Percentiles rank a stretch among this genome's conserved stretches.
These are phyloP conservation scores for Grigorovia yakushimaensis DNA, from an alignment of 805 yeast species.

Conservation along the genomic window DNA sequence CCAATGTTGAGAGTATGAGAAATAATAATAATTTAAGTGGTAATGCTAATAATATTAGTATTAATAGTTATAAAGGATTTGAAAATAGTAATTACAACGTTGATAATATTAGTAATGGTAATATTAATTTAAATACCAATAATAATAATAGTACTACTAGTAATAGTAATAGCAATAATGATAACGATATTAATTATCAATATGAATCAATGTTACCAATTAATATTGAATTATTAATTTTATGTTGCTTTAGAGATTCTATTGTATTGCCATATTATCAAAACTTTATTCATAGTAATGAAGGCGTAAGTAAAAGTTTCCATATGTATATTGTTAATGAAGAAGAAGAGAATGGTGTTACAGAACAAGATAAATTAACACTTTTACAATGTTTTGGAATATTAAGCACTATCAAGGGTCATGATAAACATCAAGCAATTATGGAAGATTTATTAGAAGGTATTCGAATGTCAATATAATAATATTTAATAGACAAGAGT, in stretches of 20 bases:
- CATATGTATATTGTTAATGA: slow-evolving; percentile 27
- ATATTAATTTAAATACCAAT: neutral
- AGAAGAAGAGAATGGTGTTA: slow-evolving; percentile 33
- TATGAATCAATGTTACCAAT: neutral
- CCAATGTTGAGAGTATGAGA: no score
- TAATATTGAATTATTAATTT: slow-evolving; percentile 33
- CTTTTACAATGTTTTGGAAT: slow-evolving; percentile 56
- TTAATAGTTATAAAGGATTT: no score
- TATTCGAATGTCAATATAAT: slow-evolving; percentile 27
- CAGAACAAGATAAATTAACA: slow-evolving; percentile 33
- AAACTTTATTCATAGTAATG: slow-evolving; percentile 27
- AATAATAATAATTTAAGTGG: no score
- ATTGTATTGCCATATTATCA: slow-evolving; percentile 46
- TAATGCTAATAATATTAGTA: no score
- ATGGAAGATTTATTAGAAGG: slow-evolving; percentile 42
- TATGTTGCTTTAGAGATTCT: slow-evolving; percentile 42
- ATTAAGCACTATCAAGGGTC: slow-evolving; percentile 42
- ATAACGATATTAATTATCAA: neutral
- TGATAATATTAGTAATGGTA: neutral
- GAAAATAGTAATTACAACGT: neutral
- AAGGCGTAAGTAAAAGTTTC: slow-evolving; percentile 27
- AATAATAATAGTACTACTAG: neutral
- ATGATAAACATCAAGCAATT: slow-evolving; percentile 46
- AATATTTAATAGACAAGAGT: neutral
- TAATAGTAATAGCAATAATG: neutral